Percentiles rank a stretch among this genome's conserved stretches.
Evolutionary conservation across 1,284 basidiomycete genomes (phyloP).

Genomic region (Uromyces viciae-fabae): DNA sequence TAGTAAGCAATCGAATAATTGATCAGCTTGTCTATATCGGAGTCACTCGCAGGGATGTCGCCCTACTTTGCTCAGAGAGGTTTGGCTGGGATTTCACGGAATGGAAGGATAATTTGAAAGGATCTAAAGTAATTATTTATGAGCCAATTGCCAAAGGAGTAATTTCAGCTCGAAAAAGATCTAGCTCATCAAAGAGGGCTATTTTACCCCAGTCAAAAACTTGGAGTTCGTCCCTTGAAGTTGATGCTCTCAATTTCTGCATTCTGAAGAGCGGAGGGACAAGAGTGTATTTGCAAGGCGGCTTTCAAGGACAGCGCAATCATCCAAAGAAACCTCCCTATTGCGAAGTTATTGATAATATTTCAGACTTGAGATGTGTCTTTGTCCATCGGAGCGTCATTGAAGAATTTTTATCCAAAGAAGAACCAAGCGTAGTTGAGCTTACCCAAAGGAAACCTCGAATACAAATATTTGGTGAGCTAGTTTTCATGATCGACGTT

Average conservation of each 20-base stretch:
- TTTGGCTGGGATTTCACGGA: constrained; percentile 3
- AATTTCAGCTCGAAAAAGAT: neutral
- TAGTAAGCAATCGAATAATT: neutral
- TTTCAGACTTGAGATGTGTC: neutral
- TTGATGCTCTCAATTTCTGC: neutral
- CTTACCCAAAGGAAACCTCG: neutral
- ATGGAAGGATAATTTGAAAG: neutral
- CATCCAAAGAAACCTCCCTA: neutral
- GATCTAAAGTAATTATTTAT: neutral
- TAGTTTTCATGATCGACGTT: neutral
- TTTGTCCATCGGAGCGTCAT: constrained; percentile 12
- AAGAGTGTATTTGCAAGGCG: neutral
- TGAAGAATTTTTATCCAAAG: neutral
- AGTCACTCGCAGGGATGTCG: neutral
- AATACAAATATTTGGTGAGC: constrained; percentile 19
- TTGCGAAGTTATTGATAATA: neutral
- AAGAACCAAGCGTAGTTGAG: neutral
- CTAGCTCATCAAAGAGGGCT: neutral
- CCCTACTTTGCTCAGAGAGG: neutral
- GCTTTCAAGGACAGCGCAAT: neutral
- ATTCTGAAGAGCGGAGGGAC: neutral
- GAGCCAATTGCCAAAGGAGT: neutral
- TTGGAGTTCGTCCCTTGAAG: neutral
- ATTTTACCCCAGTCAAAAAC: neutral
- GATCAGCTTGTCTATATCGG: neutral